Evolutionary conservation across 805 yeast species (phyloP).

Genomic region (Yarrowia yakushimensis): DNA sequence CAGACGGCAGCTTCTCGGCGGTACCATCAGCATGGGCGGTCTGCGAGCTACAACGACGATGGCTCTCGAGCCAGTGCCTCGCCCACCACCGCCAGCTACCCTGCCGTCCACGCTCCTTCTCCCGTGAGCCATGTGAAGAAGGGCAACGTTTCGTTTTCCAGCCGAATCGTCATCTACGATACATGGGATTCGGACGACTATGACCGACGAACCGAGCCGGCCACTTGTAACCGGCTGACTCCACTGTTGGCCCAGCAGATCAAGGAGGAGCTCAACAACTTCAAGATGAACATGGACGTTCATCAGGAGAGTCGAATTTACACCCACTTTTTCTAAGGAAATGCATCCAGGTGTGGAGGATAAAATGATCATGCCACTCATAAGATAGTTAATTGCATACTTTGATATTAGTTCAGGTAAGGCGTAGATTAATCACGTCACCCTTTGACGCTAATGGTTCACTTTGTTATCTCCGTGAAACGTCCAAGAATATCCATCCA

Average conservation of each 20-base stretch:
- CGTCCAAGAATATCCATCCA: too few relatives aligned
- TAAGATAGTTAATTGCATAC: neutral
- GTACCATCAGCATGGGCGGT: slow-evolving; percentile 23
- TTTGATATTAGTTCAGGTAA: too few relatives aligned
- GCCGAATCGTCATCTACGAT: slow-evolving; percentile 77
- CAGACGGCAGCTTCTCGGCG: neutral
- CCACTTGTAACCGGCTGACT: slow-evolving; percentile 88
- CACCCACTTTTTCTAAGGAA: slow-evolving; percentile 69
- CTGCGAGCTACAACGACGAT: slow-evolving; percentile 1
- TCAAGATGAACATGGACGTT: slow-evolving; percentile 77
- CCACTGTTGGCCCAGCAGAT: slow-evolving; percentile 83
- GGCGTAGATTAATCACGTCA: too few relatives aligned
- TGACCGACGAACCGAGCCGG: slow-evolving; percentile 88
- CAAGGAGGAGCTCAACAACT: slow-evolving; percentile 74
- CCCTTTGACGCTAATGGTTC: too few relatives aligned
- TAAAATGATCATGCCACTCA: neutral
- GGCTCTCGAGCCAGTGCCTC: neutral
- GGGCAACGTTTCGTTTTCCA: slow-evolving; percentile 59
- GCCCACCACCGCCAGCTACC: neutral
- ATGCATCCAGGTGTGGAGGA: neutral
- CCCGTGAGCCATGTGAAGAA: neutral
- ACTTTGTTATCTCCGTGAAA: too few relatives aligned
- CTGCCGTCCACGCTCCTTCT: neutral
- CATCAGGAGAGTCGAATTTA: slow-evolving; percentile 75
- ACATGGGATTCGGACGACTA: slow-evolving; percentile 81